Percentiles rank a stretch among this genome's conserved stretches.
These are phyloP conservation scores for Colletotrichum sp. DNA, from an alignment of 2,329 filamentous ascomycete species.

Conservation along the genomic window DNA sequence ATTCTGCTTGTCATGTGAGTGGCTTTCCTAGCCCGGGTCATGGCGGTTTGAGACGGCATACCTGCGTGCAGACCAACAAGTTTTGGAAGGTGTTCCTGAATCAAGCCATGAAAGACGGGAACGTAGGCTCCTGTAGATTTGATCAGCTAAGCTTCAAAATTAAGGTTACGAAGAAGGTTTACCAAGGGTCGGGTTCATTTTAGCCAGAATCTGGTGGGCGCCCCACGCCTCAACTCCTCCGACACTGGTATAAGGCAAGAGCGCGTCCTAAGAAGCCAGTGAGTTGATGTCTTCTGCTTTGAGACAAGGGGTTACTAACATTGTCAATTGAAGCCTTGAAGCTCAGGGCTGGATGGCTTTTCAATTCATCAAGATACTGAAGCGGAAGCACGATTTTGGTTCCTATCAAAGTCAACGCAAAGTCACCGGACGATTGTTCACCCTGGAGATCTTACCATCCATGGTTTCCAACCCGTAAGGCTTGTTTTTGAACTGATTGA, in stretches of 20 bases:
- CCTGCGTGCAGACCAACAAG: not conserved
- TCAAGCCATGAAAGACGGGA: not conserved
- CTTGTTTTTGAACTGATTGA: not conserved
- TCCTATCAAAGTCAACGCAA: not conserved
- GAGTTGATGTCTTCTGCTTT: not conserved
- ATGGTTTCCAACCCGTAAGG: not conserved
- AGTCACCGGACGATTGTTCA: not conserved
- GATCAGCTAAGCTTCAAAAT: accelerated
- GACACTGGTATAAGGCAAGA: not conserved
- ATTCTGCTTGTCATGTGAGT: not conserved
- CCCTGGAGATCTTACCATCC: not conserved
- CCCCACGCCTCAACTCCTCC: not conserved
- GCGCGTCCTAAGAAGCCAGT: not conserved
- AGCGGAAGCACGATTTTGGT: not conserved
- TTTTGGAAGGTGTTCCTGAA: not conserved
- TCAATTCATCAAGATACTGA: not conserved
- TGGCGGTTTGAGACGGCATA: not conserved
- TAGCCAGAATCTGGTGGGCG: not conserved
- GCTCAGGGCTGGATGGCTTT: not conserved
- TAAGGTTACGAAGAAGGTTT: accelerated
- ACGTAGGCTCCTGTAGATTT: not conserved
- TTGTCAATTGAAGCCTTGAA: constrained; percentile 2
- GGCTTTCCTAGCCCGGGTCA: too few relatives aligned
- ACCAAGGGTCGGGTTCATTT: not conserved
- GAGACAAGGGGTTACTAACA: not conserved